Percentiles rank a stretch among this genome's conserved stretches.
phyloP scores from a whole-genome alignment of 2,329 filamentous ascomycete species.

The Aspergillus sp. region DNA sequence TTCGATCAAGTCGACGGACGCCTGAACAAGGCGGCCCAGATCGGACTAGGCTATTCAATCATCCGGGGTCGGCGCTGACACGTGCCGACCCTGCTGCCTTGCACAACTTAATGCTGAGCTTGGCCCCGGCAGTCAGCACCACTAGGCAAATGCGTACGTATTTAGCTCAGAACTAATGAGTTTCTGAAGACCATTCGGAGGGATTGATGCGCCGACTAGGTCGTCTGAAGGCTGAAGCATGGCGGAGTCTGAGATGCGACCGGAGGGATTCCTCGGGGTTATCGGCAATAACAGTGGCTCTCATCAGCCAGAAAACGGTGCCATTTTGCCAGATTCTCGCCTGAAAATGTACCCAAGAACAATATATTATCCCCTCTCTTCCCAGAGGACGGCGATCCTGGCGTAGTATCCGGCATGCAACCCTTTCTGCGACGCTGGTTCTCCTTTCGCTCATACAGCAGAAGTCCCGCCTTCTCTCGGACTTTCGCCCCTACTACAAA shows the following conservation, averaged over 20 bases:
- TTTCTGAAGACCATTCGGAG: background rate
- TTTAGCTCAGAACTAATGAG: background rate
- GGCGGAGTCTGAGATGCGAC: background rate
- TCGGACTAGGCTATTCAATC: background rate
- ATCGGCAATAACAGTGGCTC: conserved; percentile 6
- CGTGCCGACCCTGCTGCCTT: conserved; percentile 24
- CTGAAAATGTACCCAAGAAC: too few species aligned
- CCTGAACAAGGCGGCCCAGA: background rate
- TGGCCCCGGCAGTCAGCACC: background rate
- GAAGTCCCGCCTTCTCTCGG: conserved; percentile 4
- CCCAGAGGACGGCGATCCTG: background rate
- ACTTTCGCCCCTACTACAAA: conserved; percentile 13
- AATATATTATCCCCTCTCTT: background rate
- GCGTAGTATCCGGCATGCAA: conserved; percentile 7
- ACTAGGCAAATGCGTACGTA: too few species aligned
- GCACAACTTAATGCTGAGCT: background rate
- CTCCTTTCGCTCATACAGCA: conserved; percentile 21
- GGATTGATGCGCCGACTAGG: background rate
- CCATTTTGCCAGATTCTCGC: background rate
- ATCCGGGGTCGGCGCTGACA: conserved; percentile 30
- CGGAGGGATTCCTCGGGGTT: background rate
- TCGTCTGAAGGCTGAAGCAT: background rate
- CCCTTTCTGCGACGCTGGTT: conserved; percentile 19
- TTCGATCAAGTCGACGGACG: background rate
- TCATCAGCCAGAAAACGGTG: background rate